Base-by-base conservation (phyloP, 176 grass and related monocot genomes). In the Cymbopogon citratus region DNA sequence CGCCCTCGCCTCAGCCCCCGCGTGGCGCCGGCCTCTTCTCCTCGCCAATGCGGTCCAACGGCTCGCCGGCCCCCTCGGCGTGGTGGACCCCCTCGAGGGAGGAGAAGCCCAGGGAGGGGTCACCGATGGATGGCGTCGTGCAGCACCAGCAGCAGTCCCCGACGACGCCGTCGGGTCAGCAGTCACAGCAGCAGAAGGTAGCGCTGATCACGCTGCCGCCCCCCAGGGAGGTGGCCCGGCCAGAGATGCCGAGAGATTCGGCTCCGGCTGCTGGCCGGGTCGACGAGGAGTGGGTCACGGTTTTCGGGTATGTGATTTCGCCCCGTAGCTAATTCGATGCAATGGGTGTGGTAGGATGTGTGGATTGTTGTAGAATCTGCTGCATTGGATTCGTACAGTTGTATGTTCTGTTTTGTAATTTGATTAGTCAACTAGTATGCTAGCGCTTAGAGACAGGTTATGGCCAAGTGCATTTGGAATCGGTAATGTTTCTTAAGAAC, bases 211-310 rank as follows among this genome's bases (percentile, higher is more conserved):
- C 87, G 5, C 82, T 92, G 51, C 93, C 90, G 0, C 90, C 93
- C 0, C 93, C 85, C 7, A 88, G 90, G 78, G 90, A 96, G 72
- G 93, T 96, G 39, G 93, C 84, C 28, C 87, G 93, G 45, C 90
- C 93, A 1, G 93, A 96, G 80, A 84, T 92, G 69, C 85, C 84
- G 0, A 90, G 78, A 76, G 80, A 90, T 59, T 87, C 85, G 64
- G 71, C 78, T 48, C 83, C 85, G 10, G 31, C 84, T 6, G 46
- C 89, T 52, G 83, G 80, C 12, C 76, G 79, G n/a, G 74, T 96
- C 52, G 88, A 96, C 52, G 93, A 96, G 35, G 93, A 92, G 39
- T 96, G 93, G 93, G 80, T 96, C 79, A 96, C 93, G 27, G 83
- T 96, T 74, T 96, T 90, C 52, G 93, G 90, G 93, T 96, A 92